phyloP scores from a whole-genome alignment of 1,284 basidiomycete genomes.

The Tilletiaria anomala region DNA sequence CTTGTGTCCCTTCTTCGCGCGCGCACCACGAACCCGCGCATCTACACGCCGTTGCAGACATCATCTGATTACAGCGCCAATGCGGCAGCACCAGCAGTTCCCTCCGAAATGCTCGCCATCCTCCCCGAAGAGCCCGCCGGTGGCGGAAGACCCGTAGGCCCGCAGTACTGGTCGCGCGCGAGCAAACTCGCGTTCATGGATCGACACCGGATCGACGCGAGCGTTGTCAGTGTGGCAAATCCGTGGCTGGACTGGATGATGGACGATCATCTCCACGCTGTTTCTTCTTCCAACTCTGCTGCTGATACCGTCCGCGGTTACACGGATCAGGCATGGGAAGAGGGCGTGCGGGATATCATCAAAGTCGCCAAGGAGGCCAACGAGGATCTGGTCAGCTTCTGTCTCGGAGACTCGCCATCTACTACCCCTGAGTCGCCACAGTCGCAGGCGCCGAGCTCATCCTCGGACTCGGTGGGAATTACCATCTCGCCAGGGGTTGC shows the following conservation, averaged over 20 bases:
- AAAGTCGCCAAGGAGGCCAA: too few relatives aligned
- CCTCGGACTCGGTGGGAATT: too few relatives aligned
- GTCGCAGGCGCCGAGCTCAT: background rate
- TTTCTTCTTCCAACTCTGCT: too few relatives aligned
- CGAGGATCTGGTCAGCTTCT: too few relatives aligned
- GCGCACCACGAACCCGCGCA: conserved; percentile 7
- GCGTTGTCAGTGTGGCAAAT: conserved; percentile 51
- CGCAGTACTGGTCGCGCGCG: conserved; percentile 62
- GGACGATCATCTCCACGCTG: too few relatives aligned
- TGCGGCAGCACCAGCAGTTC: conserved; percentile 6
- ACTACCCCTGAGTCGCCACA: too few relatives aligned
- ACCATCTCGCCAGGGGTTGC: too few relatives aligned
- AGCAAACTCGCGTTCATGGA: conserved; percentile 67
- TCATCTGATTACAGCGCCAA: background rate
- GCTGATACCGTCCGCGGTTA: background rate
- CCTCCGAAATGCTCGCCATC: conserved; percentile 51
- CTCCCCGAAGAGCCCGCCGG: conserved; percentile 47
- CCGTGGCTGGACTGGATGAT: conserved; percentile 77
- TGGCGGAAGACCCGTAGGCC: conserved; percentile 54
- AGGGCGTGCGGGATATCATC: background rate
- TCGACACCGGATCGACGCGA: conserved; percentile 52
- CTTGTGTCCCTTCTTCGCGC: conserved; percentile 5
- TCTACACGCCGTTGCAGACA: conserved; percentile 1
- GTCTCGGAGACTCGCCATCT: too few relatives aligned
- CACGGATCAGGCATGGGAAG: background rate